Conservation (phyloP, 345 rosid species). For the Arabidopsis arenosa region DNA sequence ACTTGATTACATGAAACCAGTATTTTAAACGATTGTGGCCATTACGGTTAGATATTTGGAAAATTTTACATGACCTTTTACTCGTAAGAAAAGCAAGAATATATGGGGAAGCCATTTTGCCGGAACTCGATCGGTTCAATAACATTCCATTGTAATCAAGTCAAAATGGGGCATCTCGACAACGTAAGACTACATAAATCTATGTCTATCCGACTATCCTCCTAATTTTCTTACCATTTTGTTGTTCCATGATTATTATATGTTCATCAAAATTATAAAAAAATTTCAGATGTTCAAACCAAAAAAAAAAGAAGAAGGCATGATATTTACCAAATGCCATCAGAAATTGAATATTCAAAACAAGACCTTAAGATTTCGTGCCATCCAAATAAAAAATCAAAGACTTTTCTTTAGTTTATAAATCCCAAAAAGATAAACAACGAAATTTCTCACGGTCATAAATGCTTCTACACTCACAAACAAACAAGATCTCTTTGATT, state of each 20-base stretch:
- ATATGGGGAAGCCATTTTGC: too few species aligned
- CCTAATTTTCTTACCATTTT: too few species aligned
- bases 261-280: background rate
- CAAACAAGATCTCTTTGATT: slow-evolving; percentile 20
- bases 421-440: slow-evolving; percentile 5
- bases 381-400: background rate
- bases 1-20: too few species aligned
- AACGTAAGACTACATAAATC: too few species aligned
- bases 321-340: slow-evolving; percentile 22
- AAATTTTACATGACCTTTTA: too few species aligned
- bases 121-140: too few species aligned
- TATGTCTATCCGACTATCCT: too few species aligned
- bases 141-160: too few species aligned
- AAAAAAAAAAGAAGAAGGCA: background rate
- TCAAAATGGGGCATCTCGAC: too few species aligned
- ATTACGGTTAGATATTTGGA: too few species aligned
- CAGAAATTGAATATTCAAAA: slow-evolving; percentile 34
- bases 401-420: background rate
- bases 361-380: slow-evolving; percentile 14
- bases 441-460: slow-evolving; percentile 29
- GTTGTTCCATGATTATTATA: background rate
- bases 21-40: too few species aligned
- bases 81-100: too few species aligned
- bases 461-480: slow-evolving; percentile 21
- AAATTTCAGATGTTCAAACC: background rate